Conservation (phyloP, 495 filamentous ascomycete species). For the Penicillium lagena region DNA sequence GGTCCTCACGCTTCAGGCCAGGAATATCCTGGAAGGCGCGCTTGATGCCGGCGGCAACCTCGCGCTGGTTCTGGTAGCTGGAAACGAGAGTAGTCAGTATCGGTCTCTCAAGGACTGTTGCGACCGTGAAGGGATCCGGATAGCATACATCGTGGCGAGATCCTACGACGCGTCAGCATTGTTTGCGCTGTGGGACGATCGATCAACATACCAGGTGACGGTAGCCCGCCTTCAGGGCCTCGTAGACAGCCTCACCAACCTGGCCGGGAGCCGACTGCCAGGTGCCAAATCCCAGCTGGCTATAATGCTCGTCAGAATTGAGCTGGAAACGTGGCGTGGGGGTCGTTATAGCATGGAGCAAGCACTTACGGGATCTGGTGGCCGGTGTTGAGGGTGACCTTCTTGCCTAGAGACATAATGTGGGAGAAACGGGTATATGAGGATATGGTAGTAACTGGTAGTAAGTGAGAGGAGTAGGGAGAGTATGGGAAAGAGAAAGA, state of each 20-base stretch:
- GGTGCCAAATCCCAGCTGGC: conserved; percentile 48
- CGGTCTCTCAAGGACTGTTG: background rate
- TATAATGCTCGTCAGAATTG: conserved; percentile 1
- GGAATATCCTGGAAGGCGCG: conserved; percentile 38
- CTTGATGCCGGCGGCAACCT: conserved; percentile 41
- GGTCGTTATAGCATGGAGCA: background rate
- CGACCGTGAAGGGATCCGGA: background rate
- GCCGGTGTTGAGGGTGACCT: conserved; percentile 37
- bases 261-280: conserved; percentile 49
- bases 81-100: conserved; percentile 38
- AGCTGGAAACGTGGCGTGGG: too few relatives aligned
- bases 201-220: conserved; percentile 41
- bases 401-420: conserved; percentile 44
- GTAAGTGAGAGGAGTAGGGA: background rate
- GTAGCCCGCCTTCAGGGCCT: conserved; percentile 49
- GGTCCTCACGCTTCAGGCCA: conserved; percentile 43
- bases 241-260: conserved; percentile 47
- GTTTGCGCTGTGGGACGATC: background rate
- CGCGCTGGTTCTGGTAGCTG: conserved; percentile 45
- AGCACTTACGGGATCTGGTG: conserved; percentile 35
- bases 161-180: conserved; percentile 25
- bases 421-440: background rate
- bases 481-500: conserved; percentile 1
- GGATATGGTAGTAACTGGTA: background rate
- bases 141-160: conserved; percentile 37